Base-by-base conservation (phyloP, 495 filamentous ascomycete species). In the Glutinoglossum americanum region DNA sequence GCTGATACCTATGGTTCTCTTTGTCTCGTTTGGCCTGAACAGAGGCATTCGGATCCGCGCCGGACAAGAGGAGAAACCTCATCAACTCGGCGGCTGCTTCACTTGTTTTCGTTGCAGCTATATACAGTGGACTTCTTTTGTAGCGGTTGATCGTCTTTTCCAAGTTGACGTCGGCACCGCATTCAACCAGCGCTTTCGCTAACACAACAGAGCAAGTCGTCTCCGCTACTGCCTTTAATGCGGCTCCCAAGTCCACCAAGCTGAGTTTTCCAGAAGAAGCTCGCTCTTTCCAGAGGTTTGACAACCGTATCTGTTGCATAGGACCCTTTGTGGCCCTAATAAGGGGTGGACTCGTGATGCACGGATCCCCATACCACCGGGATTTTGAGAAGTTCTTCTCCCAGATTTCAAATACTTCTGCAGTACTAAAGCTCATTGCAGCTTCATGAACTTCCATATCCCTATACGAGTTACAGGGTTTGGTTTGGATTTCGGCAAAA, bases 51-150 rank as follows among this genome's bases (percentile, higher is more conserved):
- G 62, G 60, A 44, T 65, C 57, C 10, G 63, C 63, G 13, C 62
- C 63, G 19, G 39, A 17, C 15, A 54, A 13, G 32, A 65, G 63
- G 19, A 65, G 57, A 58, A 62, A 60, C 44, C 51, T 63, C 32
- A 60, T 61, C 15, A 65, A 47, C 55, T 63, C 51, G 15, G 60
- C 63, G 25, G 54, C 63, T 26, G 54, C 28, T 3, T 2, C 32
- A 8, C 59, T 26, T 11, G 27, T 62, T 33, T 44, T 11, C 45
- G 26, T 57, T 30, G 60, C 51, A 11, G 62, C 63, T n/a, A 49
- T 28, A 13, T 62, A 57, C 21, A 65, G 62, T 39, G 56, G 30
- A 3, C 4, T 33, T 33, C 30, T 33, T 47, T 19, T 47, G 30
- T 4, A 33, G n/a, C n/a, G n/a, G n/a, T n/a, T n/a, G n/a, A n/a